A percentile compares a stretch with the other conserved stretches of the same genome.
phyloP scores from a whole-genome alignment of 306 rosid genomes.

The Dryas alaskensis region DNA sequence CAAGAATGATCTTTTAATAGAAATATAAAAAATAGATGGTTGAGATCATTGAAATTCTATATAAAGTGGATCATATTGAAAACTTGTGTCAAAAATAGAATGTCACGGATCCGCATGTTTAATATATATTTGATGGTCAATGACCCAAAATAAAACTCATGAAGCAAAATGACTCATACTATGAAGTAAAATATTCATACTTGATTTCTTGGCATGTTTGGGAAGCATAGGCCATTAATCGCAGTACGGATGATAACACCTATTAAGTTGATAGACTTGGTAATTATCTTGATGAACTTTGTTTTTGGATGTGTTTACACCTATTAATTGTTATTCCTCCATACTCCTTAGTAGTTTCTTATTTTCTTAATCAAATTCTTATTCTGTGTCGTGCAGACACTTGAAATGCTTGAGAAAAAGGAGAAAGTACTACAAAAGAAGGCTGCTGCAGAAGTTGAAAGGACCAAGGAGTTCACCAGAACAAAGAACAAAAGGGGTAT shows the following conservation, averaged over 20 bases:
- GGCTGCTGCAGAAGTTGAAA: slow-evolving; percentile 79
- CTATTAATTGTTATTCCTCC: background rate
- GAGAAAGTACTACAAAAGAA: slow-evolving; percentile 90
- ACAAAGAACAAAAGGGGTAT: slow-evolving; percentile 85
- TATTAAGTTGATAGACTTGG: background rate
- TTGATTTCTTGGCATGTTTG: background rate
- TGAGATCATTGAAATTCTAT: too few species aligned
- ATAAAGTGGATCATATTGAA: too few species aligned
- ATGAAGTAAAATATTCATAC: background rate
- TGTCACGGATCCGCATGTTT: too few species aligned
- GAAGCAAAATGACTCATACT: background rate
- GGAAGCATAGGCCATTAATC: background rate
- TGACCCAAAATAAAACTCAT: too few species aligned
- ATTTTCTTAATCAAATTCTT: background rate
- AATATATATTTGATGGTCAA: too few species aligned
- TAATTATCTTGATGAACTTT: background rate
- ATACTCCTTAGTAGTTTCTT: background rate
- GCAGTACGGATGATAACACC: background rate
- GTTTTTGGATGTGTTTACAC: background rate
- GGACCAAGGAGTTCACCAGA: slow-evolving; percentile 81
- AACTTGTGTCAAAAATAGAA: too few species aligned
- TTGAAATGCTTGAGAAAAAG: slow-evolving; percentile 99
- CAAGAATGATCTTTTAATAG: too few species aligned
- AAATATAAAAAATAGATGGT: too few species aligned
- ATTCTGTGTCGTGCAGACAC: slow-evolving; percentile 53